phyloP scores from a whole-genome alignment of 305 asterid species.

The Euphrasia arctica region DNA sequence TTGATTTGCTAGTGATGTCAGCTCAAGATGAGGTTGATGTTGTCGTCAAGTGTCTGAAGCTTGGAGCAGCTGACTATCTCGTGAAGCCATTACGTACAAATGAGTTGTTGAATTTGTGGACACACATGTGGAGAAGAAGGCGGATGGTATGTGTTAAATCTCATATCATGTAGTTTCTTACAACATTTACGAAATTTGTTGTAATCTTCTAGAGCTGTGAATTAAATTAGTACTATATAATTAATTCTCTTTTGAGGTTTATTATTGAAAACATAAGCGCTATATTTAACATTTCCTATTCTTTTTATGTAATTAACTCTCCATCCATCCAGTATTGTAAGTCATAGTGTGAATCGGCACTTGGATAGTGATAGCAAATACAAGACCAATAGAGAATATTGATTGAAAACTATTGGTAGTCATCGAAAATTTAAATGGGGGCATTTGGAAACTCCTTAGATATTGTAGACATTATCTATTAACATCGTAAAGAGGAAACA shows the following conservation, averaged over 20 bases:
- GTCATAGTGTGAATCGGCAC: slow-evolving; percentile 1
- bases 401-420: background rate
- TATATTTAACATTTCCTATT: background rate
- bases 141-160: slow-evolving; percentile 50
- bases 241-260: background rate
- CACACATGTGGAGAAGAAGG: slow-evolving; percentile 98
- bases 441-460: background rate
- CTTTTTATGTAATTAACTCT: background rate
- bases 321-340: background rate
- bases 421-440: background rate
- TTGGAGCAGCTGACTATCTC: slow-evolving; percentile 99
- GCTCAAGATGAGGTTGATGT: slow-evolving; percentile 77
- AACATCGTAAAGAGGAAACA: background rate
- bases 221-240: background rate
- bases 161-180: slow-evolving; percentile 18
- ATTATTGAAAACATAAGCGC: background rate
- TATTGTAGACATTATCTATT: background rate
- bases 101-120: slow-evolving; percentile 96
- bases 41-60: slow-evolving; percentile 89
- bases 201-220: slow-evolving; percentile 9
- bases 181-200: background rate
- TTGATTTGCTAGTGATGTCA: slow-evolving; percentile 84
- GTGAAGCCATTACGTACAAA: slow-evolving; percentile 95
- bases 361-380: background rate
- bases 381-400: background rate